Evolutionary conservation across 768 basidiomycete genomes (phyloP), one percentile per base, ranked within the genome.

Genomic region (Grammothele lineata): DNA sequence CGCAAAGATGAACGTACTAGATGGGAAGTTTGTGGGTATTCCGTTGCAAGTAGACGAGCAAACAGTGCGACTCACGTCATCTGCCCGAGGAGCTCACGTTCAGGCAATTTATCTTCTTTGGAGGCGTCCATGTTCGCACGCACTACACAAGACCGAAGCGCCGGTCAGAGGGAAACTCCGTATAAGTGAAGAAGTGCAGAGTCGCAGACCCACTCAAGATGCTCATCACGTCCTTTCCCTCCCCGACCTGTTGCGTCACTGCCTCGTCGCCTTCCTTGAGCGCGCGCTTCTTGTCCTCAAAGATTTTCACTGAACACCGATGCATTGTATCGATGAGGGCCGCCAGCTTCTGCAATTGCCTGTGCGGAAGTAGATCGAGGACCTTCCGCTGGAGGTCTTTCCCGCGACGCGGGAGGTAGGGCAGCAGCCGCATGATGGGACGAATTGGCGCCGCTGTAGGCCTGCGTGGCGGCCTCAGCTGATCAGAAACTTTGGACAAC

Each of bases 221-320:
- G 48, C 72, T 76, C 47, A 77, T 76, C 23, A 80, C 69, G 59
- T 79, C 76, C 49, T 72, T 77, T 14, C 56, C 66, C 59, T 66
- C 42, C 32, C 51, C 40, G 50, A 64, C 50, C 52, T 62, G 48
- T 46, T 60, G 41, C 41, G 45, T 18, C 40, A 63, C 50, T 2
- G 61, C 57, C 15, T 62, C 63, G 12, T 66, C 40, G 17, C 53
- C 59, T 21, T 39, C 23, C 15, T 48, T 38, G 66, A 55, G 37
- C 35, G 66, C 65, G 19, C 42, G 47, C 45, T 70, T 64, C 56
- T 54, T 57, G 19, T 58, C 51, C 18, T 62, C 51, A 26, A 65
- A 67, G 7, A 77, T 67, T 2, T 38, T 47, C 2, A 17, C 15
- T 2, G 54, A 35, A 7, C 32, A 23, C 4, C 9, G 7, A 18